Conservation (phyloP, 1,284 basidiomycete genomes). For the Papiliotrema fonsecae region DNA sequence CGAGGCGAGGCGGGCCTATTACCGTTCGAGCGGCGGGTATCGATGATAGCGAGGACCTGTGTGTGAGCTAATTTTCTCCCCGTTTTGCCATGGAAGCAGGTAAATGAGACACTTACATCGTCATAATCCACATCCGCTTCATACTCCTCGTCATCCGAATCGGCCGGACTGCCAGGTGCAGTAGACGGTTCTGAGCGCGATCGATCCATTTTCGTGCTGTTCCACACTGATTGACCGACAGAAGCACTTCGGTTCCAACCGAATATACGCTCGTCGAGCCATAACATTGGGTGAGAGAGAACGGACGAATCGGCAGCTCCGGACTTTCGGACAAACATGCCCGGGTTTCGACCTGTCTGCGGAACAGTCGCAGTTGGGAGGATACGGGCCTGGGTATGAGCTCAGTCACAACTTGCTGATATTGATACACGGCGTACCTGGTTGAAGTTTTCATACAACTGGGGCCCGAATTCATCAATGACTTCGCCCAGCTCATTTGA, state of each 20-base stretch:
- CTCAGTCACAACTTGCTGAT: not conserved
- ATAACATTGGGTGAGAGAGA: conserved; percentile 46
- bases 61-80: conserved; percentile 4
- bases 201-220: conserved; percentile 29
- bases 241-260: conserved; percentile 44
- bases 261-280: conserved; percentile 49
- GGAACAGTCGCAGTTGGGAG: conserved; percentile 75
- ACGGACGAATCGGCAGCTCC: conserved; percentile 38
- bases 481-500: conserved; percentile 81
- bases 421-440: conserved; percentile 53
- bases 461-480: conserved; percentile 79
- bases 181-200: conserved; percentile 31
- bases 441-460: conserved; percentile 83
- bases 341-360: conserved; percentile 54
- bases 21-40: conserved; percentile 33
- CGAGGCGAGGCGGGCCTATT: conserved; percentile 24
- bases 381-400: conserved; percentile 61
- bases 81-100: too few species aligned
- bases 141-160: conserved; percentile 47
- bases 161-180: conserved; percentile 39
- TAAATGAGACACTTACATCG: conserved; percentile 37
- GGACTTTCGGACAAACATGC: conserved; percentile 30
- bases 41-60: conserved; percentile 43
- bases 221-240: conserved; percentile 39
- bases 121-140: conserved; percentile 52